A percentile compares a stretch with the other conserved stretches of the same genome.
These are phyloP conservation scores for Stylosanthes scabra DNA, from an alignment of 331 rosid species.

Conservation along the genomic window DNA sequence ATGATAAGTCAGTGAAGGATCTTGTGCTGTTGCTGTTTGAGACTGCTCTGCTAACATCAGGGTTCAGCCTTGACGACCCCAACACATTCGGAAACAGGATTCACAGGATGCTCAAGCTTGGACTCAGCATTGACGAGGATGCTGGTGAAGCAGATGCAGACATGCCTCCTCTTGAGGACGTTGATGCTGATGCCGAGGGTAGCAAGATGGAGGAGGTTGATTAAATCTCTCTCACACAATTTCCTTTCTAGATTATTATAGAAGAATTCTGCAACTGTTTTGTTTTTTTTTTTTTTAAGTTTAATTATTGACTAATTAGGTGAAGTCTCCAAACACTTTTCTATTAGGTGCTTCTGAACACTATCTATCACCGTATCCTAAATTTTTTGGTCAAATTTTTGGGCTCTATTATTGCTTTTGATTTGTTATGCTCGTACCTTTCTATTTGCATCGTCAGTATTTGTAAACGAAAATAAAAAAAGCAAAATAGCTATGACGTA, in stretches of 20 bases:
- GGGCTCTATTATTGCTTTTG: background rate
- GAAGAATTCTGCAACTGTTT: background rate
- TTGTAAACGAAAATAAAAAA: too few species aligned
- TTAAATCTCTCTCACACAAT: constrained; percentile 36
- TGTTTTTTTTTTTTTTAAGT: constrained; percentile 12
- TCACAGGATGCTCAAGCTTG: constrained; percentile 88
- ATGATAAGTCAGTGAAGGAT: constrained; percentile 86
- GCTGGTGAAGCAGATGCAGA: constrained; percentile 59
- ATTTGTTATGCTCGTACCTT: too few species aligned
- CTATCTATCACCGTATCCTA: background rate
- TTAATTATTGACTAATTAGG: constrained; percentile 10
- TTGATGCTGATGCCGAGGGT: constrained; percentile 75
- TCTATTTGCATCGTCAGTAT: too few species aligned
- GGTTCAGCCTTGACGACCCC: constrained; percentile 87
- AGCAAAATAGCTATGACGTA: too few species aligned
- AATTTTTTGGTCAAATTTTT: background rate
- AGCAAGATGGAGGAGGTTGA: constrained; percentile 97
- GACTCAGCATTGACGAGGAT: constrained; percentile 83
- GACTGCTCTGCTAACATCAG: constrained; percentile 81
- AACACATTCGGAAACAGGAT: constrained; percentile 89
- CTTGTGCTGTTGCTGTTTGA: constrained; percentile 77
- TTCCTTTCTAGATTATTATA: background rate
- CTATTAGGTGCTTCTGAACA: too few species aligned
- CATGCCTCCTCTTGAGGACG: constrained; percentile 72
- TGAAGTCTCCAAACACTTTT: constrained; percentile 5